Evolutionary conservation across 805 yeast genomes (phyloP).

Genomic region (Ogataea wickerhamii): DNA sequence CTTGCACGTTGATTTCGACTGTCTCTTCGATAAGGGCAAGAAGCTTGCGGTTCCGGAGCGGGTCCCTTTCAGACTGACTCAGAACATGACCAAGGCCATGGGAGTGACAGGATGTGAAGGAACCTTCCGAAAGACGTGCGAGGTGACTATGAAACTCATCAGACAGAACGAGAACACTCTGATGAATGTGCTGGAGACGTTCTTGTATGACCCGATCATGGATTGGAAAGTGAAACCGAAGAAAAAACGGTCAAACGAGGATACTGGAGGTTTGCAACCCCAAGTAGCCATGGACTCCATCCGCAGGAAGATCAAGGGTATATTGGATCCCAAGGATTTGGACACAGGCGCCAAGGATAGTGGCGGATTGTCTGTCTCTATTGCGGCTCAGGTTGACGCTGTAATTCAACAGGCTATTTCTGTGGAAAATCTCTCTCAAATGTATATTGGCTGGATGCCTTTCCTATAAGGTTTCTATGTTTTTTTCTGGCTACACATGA

Average conservation of each 20-base stretch:
- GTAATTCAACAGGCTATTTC: slow-evolving; percentile 80
- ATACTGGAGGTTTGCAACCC: slow-evolving; percentile 40
- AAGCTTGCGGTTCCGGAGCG: slow-evolving; percentile 78
- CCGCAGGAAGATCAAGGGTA: slow-evolving; percentile 78
- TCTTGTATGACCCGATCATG: slow-evolving; percentile 86
- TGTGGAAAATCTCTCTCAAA: slow-evolving; percentile 63
- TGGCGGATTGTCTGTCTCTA: slow-evolving; percentile 76
- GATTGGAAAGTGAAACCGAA: slow-evolving; percentile 53
- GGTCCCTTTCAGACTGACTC: slow-evolving; percentile 91
- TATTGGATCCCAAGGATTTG: slow-evolving; percentile 60
- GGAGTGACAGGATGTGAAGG: slow-evolving; percentile 92
- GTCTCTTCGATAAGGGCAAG: slow-evolving; percentile 84
- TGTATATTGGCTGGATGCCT: slow-evolving; percentile 95
- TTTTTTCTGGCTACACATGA: not conserved
- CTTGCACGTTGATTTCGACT: slow-evolving; percentile 94
- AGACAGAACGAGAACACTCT: slow-evolving; percentile 77
- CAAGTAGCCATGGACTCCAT: slow-evolving; percentile 68
- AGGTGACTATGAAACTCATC: slow-evolving; percentile 70
- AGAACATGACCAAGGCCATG: slow-evolving; percentile 79
- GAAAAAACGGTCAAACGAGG: slow-evolving; percentile 34
- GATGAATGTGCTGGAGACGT: slow-evolving; percentile 88
- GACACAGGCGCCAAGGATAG: slow-evolving; percentile 35
- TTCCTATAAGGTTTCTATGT: slow-evolving; percentile 50
- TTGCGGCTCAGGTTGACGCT: slow-evolving; percentile 89
- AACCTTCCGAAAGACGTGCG: slow-evolving; percentile 78